Evolutionary conservation across 2,329 filamentous ascomycete species (phyloP), one percentile per base, ranked within the genome.

Genomic region (Colletotrichum eremochloae): DNA sequence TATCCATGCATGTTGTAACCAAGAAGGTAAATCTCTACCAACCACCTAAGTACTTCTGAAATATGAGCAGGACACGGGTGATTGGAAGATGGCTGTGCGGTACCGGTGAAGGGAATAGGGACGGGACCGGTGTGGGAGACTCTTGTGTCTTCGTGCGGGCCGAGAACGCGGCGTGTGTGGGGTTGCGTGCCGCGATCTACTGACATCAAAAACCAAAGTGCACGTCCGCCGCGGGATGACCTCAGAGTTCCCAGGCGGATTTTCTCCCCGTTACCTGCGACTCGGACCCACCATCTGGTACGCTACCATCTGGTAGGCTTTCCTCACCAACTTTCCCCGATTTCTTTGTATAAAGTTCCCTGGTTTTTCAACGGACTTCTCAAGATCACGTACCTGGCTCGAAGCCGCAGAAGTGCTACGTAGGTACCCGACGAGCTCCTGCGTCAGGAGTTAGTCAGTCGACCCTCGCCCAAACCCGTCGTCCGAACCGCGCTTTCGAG

Each of bases 171-270:
- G 50, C 33, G 42, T 31, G 36, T 52, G 67, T 52, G 61, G 62
- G 62, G 29, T 24, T 29, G 60, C 61, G 44, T 14, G 12, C 42
- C 15, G 42, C n/a, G 44, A n/a, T 33, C 31, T 48, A 44, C 42
- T 20, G 15, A 44, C 8, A 11, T 20, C 61, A 52, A 44, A 15
- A 29, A 42, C 42, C 44, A 50, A 66, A 60, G 31, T 40, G 52
- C 58, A 63, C 55, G 67, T 66, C 63, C 63, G 62, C 20, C 8
- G 44, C 53, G 29, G 67, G 44, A 70, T 67, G 62, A 67, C 62
- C 62, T 64, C 62, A 64, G 48, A 64, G 58, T 48, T 55, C 31
- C 50, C 50, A 46, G 50, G 14, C n/a, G 40, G 44, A 24, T 33
- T 44, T 50, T 48, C 20, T 33, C 15, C 44, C 48, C 20, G 18